Conservation (phyloP, 371 early-diverging fungal genomes). For the Circinella minor region DNA sequence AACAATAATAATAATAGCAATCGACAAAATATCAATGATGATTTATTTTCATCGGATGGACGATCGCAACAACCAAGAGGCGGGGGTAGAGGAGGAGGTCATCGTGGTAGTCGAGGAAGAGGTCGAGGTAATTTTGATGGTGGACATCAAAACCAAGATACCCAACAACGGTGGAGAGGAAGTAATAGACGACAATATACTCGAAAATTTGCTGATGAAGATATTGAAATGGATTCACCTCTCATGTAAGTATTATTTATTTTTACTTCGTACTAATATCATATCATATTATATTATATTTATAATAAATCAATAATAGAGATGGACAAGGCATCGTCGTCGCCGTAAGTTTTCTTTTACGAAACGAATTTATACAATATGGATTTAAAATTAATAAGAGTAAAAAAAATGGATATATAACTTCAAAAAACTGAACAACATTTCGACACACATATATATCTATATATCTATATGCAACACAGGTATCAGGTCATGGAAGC, state of each 20-base stretch:
- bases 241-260: background rate
- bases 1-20: background rate
- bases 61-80: slow-evolving; percentile 9
- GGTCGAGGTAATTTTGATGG: slow-evolving; percentile 19
- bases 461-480: background rate
- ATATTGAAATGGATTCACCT: slow-evolving; percentile 42
- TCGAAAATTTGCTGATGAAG: slow-evolving; percentile 42
- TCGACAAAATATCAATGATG: slow-evolving; percentile 1
- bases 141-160: slow-evolving; percentile 8
- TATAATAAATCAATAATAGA: background rate
- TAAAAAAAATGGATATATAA: background rate
- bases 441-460: background rate
- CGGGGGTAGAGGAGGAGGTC: slow-evolving; percentile 7
- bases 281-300: too few relatives aligned
- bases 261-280: background rate
- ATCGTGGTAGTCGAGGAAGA: slow-evolving; percentile 14
- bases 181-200: slow-evolving; percentile 24
- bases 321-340: slow-evolving; percentile 1
- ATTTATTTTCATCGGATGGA: slow-evolving; percentile 7
- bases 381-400: background rate
- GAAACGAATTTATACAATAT: slow-evolving; percentile 12
- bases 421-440: background rate
- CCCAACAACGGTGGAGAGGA: slow-evolving; percentile 1
- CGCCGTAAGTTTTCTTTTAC: slow-evolving; percentile 2
- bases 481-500: slow-evolving; percentile 43